phyloP scores from a whole-genome alignment of 495 filamentous ascomycete species.

The Penicillium steckii region DNA sequence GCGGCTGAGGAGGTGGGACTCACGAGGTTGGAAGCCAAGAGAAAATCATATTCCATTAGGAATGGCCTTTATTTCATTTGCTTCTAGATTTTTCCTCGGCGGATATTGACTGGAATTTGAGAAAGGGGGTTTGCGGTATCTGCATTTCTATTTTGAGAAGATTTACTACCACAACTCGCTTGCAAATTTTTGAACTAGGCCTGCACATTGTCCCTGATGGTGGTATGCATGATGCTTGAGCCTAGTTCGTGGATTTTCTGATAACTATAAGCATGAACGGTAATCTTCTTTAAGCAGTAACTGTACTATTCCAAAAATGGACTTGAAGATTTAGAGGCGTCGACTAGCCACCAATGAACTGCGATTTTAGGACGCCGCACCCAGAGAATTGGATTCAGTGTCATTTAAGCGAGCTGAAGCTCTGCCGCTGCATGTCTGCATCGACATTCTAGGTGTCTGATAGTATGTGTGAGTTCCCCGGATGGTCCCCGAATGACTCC shows the following conservation, averaged over 20 bases:
- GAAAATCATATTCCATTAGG: too few relatives aligned
- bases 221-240: neutral
- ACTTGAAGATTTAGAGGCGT: neutral
- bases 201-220: neutral
- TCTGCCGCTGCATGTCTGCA: neutral
- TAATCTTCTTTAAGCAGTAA: neutral
- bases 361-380: neutral
- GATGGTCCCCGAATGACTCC: neutral
- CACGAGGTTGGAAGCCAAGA: neutral
- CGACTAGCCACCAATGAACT: neutral
- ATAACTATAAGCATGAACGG: neutral
- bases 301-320: neutral
- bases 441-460: neutral
- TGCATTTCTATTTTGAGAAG: neutral
- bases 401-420: conserved; percentile 1
- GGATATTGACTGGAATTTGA: too few relatives aligned
- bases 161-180: neutral
- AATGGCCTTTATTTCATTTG: neutral
- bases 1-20: neutral
- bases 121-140: too few relatives aligned
- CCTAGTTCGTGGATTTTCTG: neutral
- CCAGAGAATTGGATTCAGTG: neutral
- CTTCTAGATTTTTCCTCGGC: neutral
- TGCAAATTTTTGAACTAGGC: neutral
- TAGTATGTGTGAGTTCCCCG: neutral